These are phyloP conservation scores for Tolypocladium ovalisporum DNA, from an alignment of 2,329 filamentous ascomycete genomes.

Conservation along the genomic window DNA sequence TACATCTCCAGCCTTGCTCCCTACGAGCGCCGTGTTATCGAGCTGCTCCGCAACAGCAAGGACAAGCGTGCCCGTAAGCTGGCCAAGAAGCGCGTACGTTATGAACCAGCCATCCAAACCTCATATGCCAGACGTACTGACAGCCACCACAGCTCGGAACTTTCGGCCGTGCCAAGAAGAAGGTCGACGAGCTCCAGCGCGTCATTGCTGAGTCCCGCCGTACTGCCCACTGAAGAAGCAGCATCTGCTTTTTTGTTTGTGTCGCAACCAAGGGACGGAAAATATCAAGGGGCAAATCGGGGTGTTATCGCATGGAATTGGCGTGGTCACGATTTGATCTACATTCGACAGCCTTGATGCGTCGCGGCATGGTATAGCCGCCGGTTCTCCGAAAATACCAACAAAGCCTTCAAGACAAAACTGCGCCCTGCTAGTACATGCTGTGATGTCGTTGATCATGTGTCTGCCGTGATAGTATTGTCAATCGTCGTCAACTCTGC, in stretches of 20 bases:
- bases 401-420: slow-evolving; percentile 11
- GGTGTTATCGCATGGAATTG: slow-evolving; percentile 21
- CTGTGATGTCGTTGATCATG: slow-evolving; percentile 2
- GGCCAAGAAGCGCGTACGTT: slow-evolving; percentile 92
- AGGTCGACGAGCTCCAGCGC: slow-evolving; percentile 98
- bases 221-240: slow-evolving; percentile 42
- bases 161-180: slow-evolving; percentile 96
- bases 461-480: background rate
- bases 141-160: slow-evolving; percentile 67
- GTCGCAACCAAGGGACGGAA: background rate
- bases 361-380: slow-evolving; percentile 19
- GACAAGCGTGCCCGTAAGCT: slow-evolving; percentile 99
- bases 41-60: slow-evolving; percentile 97
- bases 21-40: slow-evolving; percentile 97
- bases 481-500: background rate
- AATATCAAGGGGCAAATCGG: background rate
- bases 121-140: slow-evolving; percentile 2
- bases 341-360: slow-evolving; percentile 18
- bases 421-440: background rate
- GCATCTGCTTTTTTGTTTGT: background rate
- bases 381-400: slow-evolving; percentile 24
- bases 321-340: slow-evolving; percentile 24
- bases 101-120: background rate
- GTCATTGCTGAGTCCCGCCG: slow-evolving; percentile 93
- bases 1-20: slow-evolving; percentile 56